Base-by-base conservation (phyloP, 2,329 filamentous ascomycete genomes). In the Calonectria pseudoturangicola region DNA sequence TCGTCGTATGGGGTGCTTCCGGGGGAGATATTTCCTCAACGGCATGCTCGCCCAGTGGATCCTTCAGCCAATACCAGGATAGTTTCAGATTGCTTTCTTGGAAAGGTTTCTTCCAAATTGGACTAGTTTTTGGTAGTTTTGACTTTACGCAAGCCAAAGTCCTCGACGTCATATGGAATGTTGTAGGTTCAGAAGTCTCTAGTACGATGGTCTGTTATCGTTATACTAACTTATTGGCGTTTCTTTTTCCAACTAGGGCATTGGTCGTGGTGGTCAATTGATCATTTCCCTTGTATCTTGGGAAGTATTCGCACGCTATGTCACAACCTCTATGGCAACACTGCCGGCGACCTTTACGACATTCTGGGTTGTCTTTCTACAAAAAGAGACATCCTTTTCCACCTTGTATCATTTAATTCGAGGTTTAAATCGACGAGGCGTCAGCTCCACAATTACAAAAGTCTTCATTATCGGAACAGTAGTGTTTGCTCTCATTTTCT, bases 351-450 rank as follows among this genome's bases (percentile, higher is more conserved):
- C 15, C 21, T 60, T 41, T 28, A 27, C 33, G 13, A 41, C 36
- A 15, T 60, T 60, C 18, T 60, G 54, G 54, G 54, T 60, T 39
- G 33, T 60, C 15, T 60, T 60, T 36, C 9, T 60, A n/a, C 54
- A 60, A 39, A 25, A 41, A 21, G 33, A 60, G n/a, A 41, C 33
- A 4, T 60, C 54, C 10, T 27, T 60, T n/a, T 21, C 27, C 12
- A 16, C 54, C 3, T 10, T 60, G 13, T 60, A 60, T 9, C 33
- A 41, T 12, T 21, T 60, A 13, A 27, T 60, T 1, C 54, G 54
- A 4, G 39, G 25, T 28, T 3, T 60, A 10, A 60, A 41, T 16
- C 36, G 54, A 2, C 36, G n/a, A 3, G 33, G 33, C 9, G 1
- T 60, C 6, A 8, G 33, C 5, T 41, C 54, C 18, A 39, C 54